Evolutionary conservation across 192 early-diverging fungal genomes (phyloP).

Genomic region (Backusella psychrophila): DNA sequence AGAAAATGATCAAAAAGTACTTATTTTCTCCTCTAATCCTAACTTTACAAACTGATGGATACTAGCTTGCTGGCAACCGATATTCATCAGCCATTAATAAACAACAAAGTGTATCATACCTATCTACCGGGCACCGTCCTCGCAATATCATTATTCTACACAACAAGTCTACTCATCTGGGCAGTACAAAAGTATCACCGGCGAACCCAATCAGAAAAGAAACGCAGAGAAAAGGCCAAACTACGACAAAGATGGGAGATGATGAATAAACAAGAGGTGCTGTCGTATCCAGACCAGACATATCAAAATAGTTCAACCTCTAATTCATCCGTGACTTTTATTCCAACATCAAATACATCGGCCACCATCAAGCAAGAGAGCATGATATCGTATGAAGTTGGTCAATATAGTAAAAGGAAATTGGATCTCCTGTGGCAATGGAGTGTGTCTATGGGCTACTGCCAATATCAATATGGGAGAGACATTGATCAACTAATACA

Average conservation of each 20-base stretch:
- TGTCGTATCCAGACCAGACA: background rate
- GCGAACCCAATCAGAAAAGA: background rate
- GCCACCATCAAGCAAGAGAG: background rate
- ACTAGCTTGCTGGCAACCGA: background rate
- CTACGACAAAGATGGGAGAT: background rate
- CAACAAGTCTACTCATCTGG: background rate
- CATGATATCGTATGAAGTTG: background rate
- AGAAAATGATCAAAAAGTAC: background rate
- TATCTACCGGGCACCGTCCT: background rate
- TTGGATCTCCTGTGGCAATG: background rate
- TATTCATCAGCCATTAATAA: background rate
- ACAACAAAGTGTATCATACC: background rate
- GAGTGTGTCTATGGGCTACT: constrained; percentile 12
- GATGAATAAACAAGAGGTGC: background rate
- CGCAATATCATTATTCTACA: background rate
- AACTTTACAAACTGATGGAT: background rate
- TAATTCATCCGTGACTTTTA: background rate
- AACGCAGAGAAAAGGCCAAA: background rate
- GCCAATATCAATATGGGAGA: background rate
- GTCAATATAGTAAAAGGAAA: background rate
- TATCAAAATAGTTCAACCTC: background rate
- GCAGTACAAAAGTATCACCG: background rate
- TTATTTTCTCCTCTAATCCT: background rate
- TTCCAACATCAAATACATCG: background rate
- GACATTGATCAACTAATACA: background rate